Conservation (phyloP, 495 filamentous ascomycete species). For the Aspergillus funiculosus region DNA sequence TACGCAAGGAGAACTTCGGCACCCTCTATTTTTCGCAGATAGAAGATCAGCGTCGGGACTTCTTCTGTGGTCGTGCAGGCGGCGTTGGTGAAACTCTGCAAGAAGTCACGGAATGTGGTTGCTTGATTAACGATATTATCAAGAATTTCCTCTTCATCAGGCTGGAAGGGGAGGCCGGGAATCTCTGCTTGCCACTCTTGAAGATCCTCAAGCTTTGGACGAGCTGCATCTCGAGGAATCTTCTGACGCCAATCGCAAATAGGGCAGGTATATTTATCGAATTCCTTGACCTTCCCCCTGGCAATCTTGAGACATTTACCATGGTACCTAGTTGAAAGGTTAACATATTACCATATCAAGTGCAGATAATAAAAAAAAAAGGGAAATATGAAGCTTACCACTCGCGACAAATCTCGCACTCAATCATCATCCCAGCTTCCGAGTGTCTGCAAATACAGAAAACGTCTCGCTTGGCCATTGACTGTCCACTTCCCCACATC, state of each 20-base stretch:
- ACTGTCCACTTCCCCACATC: conserved; percentile 45
- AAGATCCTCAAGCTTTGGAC: conserved; percentile 92
- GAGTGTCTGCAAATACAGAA: conserved; percentile 94
- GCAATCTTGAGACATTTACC: conserved; percentile 98
- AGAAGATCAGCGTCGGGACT: conserved; percentile 87
- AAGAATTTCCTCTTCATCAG: conserved; percentile 85
- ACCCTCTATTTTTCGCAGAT: conserved; percentile 95
- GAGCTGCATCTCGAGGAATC: conserved; percentile 95
- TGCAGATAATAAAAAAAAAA: conserved; percentile 7
- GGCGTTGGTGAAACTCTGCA: conserved; percentile 73
- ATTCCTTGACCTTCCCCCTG: conserved; percentile 93
- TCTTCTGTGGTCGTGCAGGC: conserved; percentile 77
- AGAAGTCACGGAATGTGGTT: conserved; percentile 74
- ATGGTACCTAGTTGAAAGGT: conserved; percentile 65
- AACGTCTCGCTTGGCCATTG: conserved; percentile 60
- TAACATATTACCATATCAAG: too few species aligned
- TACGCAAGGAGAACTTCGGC: conserved; percentile 88
- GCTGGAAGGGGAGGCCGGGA: conserved; percentile 79
- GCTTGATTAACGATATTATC: conserved; percentile 80
- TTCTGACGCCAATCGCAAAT: conserved; percentile 97
- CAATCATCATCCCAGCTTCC: conserved; percentile 99
- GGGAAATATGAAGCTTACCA: conserved; percentile 54
- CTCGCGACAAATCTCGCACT: conserved; percentile 96
- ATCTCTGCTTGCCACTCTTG: conserved; percentile 85
- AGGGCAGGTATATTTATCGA: conserved; percentile 96